A percentile compares a stretch with the other conserved stretches of the same genome.
phyloP scores from a whole-genome alignment of 2,329 filamentous ascomycete species.

The Dendryphion nanum region DNA sequence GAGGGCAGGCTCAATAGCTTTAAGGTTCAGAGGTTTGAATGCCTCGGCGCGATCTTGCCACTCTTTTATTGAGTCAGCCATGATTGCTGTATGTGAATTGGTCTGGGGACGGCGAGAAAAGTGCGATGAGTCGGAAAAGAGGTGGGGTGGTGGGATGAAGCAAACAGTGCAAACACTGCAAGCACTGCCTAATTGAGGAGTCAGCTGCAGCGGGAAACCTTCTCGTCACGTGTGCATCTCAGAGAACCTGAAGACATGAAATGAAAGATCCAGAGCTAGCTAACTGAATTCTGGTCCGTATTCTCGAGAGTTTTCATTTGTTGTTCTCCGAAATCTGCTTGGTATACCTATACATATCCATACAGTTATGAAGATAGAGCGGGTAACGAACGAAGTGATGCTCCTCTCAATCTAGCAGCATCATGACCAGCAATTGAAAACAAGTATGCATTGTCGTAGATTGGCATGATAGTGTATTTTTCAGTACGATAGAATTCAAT shows the following conservation, averaged over 20 bases:
- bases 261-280: background rate
- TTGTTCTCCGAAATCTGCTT: no score
- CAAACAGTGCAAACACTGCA: conserved; percentile 1
- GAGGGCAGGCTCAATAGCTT: conserved; percentile 72
- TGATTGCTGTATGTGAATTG: conserved; percentile 6
- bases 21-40: conserved; percentile 68
- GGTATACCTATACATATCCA: no score
- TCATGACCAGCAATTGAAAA: no score
- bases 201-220: background rate
- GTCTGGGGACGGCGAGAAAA: background rate
- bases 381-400: no score
- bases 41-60: conserved; percentile 56
- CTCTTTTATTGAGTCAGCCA: conserved; percentile 45
- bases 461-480: no score
- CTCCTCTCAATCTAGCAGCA: no score
- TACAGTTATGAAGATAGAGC: no score
- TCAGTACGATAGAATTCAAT: no score
- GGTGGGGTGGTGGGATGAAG: background rate
- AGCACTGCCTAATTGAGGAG: background rate
- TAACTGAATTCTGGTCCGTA: background rate
- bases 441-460: no score
- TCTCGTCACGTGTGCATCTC: background rate
- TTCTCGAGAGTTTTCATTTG: no score
- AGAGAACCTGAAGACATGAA: background rate
- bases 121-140: background rate